Evolutionary conservation across 768 basidiomycete species (phyloP), one percentile per base, ranked within the genome.

Genomic region (Serpula lacrymans): DNA sequence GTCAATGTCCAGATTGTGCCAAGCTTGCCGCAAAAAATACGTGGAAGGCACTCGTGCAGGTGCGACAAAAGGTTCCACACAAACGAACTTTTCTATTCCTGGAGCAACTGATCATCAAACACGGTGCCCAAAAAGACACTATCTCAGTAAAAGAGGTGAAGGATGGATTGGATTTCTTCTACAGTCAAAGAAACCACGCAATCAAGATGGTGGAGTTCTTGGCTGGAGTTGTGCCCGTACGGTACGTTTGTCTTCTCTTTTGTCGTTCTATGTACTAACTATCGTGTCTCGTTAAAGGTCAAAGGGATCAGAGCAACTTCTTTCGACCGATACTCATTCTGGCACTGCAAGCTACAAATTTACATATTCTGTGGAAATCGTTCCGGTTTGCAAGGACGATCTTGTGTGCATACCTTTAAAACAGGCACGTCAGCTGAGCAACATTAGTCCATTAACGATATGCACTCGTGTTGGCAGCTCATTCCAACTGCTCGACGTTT

Each of bases 141-240:
- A 86, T 96, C 17, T 84, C 80, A 1, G 81, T 99, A 38, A 89
- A 88, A 60, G 96, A 99, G 62, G 90, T 86, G 43, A 77, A 79
- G 47, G 96, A 98, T 57, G 96, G 96, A 3, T 71, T 99, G 13
- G 95, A 99, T 62, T 99, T 99, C 63, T 97, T 97, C 66, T 99
- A 95, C 65, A 80, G 87, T 34, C 80, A 83, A 36, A 75, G 91
- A 43, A 90, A 82, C 59, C 91, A 93, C 55, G 95, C 93, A 1
- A 74, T 94, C 54, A 95, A 95, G 64, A 98, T 98, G 95, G 81
- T 87, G 1, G 96, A 98, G 41, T 98, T 99, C 59, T 67, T 99
- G 49, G 67, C 73, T 6, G 75, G 89, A 10, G 88, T 95, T 4
- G 92, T 92, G 0, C 96, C 96, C 2, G 76, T 88, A 26, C 74